Evolutionary conservation across 108 stramenopile species (phyloP), one percentile per base, ranked within the genome.

Genomic region (Aurantiochytrium sp.): DNA sequence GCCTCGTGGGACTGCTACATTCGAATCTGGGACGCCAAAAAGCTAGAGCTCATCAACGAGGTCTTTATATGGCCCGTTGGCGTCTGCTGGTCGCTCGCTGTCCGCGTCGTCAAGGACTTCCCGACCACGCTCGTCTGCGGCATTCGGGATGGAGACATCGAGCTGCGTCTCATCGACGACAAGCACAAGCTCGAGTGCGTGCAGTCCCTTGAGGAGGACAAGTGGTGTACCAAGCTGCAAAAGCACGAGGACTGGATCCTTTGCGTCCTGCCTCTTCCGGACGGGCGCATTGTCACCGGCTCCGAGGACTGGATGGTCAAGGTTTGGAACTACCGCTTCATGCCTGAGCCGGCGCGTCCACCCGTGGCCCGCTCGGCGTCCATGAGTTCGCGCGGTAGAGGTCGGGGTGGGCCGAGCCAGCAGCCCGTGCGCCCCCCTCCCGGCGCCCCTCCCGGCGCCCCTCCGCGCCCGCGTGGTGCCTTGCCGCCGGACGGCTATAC

Each of bases 1-100:
- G 69, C 69, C 10, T 81, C 69, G 41, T 81, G 69, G 69, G 69
- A 81, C 22, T 81, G 69, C 27, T 81, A 81, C 42, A 81, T 81
- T 22, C 69, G 69, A 4, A 21, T 81, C 34, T 81, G 69, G 69
- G 69, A 81, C 42, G 42, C 69, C 37, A 45, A 81, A 37, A 81
- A 81, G 69, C 69, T 81, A 4, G 22, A 4, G 17, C 27, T 81
- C 12, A n/a, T 81, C 22, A 81, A 45, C 42, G 37, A 39, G 10
- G 22, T 22, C 27, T 81, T 81, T 37, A 81, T 81, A 4, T 81
- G 42, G 37, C 69, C 69, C 27, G 69, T 45, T 10, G 69, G 69
- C 22, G 69, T 81, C 22, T 39, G 41, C 22, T 81, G 69, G 69
- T 45, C 41, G 37, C 42, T 81, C 24, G 69, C 69, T 81, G 69